Evolutionary conservation across 805 yeast species (phyloP), one percentile per base, ranked within the genome.

Genomic region (Candida cerambycidarum): DNA sequence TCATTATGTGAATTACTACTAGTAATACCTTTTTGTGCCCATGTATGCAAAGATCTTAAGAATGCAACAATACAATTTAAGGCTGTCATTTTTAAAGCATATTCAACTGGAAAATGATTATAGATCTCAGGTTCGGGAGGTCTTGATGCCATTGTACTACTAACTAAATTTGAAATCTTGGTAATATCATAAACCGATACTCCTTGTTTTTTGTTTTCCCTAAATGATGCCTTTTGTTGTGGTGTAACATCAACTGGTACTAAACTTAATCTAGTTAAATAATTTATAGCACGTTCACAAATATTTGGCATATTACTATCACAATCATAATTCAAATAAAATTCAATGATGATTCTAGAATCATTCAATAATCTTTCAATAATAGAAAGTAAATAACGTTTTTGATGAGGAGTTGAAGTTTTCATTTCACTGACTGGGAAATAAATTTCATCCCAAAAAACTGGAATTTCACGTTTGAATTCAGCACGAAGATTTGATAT

Each of bases 311-410:
- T 78, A 2, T 78, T 65, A 24, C 80, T 69, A 59, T 89, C 96
- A 70, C 99, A 93, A 63, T 93, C 99, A 62, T 93, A 95, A 63
- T 93, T 93, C 56, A 93, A 75, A 59, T 92, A 93, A 45, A 93
- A 80, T 65, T 93, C 99, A 45, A 95, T 88, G 48, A 95, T 69
- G 14, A 95, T 83, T 47, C 95, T 76, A 33, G 98, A 95, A 64
- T 92, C 96, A 50, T 81, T 80, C 58, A 95, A 85, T 29, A 93
- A 65, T 51, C 95, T 75, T 54, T 86, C 85, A 18, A 95, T 74
- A n/a, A 92, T 76, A 10, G 84, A 78, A 46, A 95, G 70, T 50
- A 92, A 78, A 56, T 89, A 92, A 59, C 95, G 76, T 60, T 92
- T 89, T 65, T 95, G 99, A 61, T 92, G 97, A 8, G 90, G 68